Conservation (phyloP, 805 yeast genomes). For the Barnettozyma salicaria region DNA sequence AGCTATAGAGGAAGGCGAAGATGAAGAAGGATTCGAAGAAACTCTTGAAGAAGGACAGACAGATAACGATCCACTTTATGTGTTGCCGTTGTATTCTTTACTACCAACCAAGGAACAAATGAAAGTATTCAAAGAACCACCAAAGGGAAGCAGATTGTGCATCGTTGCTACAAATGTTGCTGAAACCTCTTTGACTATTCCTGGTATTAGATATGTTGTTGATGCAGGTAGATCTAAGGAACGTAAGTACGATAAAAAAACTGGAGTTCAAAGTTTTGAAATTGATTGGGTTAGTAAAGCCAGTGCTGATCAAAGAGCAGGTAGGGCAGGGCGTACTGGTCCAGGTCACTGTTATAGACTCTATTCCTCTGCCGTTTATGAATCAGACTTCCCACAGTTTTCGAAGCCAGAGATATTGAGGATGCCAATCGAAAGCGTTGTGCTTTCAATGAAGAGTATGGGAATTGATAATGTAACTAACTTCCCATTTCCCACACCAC, state of each 20-base stretch:
- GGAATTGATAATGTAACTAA: slow-evolving; percentile 86
- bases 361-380: slow-evolving; percentile 90
- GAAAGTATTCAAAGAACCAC: slow-evolving; percentile 85
- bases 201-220: slow-evolving; percentile 89
- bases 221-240: slow-evolving; percentile 95
- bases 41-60: slow-evolving; percentile 63
- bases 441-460: slow-evolving; percentile 93
- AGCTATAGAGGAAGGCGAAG: slow-evolving; percentile 33
- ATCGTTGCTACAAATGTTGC: slow-evolving; percentile 97
- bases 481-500: slow-evolving; percentile 96
- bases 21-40: slow-evolving; percentile 64
- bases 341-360: slow-evolving; percentile 96
- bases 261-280: slow-evolving; percentile 90
- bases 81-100: slow-evolving; percentile 85
- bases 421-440: slow-evolving; percentile 97
- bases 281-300: slow-evolving; percentile 93
- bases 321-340: slow-evolving; percentile 98
- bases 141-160: slow-evolving; percentile 79
- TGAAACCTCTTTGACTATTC: slow-evolving; percentile 94
- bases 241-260: slow-evolving; percentile 69
- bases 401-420: slow-evolving; percentile 84
- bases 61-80: slow-evolving; percentile 74
- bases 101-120: slow-evolving; percentile 93
- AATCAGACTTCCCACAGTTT: slow-evolving; percentile 77
- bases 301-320: slow-evolving; percentile 90